Conservation (phyloP, 345 rosid species). For the Citrus medica region DNA sequence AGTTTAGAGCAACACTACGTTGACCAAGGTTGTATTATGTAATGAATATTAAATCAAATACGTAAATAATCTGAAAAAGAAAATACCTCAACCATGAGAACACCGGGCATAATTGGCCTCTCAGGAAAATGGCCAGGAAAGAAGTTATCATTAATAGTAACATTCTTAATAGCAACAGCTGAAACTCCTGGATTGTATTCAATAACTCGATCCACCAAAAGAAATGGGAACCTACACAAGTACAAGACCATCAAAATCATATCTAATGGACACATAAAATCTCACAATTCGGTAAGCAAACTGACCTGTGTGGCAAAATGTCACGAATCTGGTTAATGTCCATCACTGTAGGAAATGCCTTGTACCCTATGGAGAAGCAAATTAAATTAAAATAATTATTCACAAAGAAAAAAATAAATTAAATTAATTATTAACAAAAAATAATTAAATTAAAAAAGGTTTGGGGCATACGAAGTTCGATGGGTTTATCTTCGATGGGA, state of each 20-base stretch:
- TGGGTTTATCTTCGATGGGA: slow-evolving; percentile 35
- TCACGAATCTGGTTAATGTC: slow-evolving; percentile 88
- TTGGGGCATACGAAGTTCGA: slow-evolving; percentile 39
- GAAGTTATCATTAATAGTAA: slow-evolving; percentile 95
- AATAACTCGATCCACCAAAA: slow-evolving; percentile 95
- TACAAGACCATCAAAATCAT: not conserved
- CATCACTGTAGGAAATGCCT: slow-evolving; percentile 81
- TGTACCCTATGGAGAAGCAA: slow-evolving; percentile 33
- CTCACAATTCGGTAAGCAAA: not conserved
- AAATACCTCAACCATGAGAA: slow-evolving; percentile 94
- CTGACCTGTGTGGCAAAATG: slow-evolving; percentile 85
- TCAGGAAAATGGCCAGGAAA: slow-evolving; percentile 99
- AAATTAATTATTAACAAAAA: not conserved
- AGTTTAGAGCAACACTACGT: too few species aligned
- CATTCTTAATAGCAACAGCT: slow-evolving; percentile 92
- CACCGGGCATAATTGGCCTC: slow-evolving; percentile 99
- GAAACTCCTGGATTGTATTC: slow-evolving; percentile 94
- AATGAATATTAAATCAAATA: too few species aligned
- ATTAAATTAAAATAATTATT: not conserved
- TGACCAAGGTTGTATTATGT: too few species aligned
- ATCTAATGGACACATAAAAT: too few species aligned
- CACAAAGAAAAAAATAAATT: not conserved
- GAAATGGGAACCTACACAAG: slow-evolving; percentile 70
- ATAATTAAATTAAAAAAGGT: not conserved
- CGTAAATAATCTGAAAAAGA: not conserved